These are phyloP conservation scores for Wilcoxina mikolae DNA, from an alignment of 495 filamentous ascomycete species.

Conservation along the genomic window DNA sequence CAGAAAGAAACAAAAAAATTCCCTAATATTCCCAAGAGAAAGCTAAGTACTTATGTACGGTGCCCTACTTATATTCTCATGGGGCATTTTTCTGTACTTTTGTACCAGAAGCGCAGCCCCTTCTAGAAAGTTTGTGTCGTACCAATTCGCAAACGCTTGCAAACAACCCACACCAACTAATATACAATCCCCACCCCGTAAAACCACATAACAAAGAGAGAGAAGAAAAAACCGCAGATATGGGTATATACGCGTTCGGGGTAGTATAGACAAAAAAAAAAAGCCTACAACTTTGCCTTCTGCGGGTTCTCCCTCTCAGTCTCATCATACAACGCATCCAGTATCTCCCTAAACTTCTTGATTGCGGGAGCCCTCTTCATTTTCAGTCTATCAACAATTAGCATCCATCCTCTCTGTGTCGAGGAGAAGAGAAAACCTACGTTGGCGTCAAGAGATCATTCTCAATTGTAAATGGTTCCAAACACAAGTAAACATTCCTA, in stretches of 20 bases:
- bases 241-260: background rate
- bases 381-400: slow-evolving; percentile 55
- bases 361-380: slow-evolving; percentile 83
- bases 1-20: no score
- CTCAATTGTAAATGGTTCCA: slow-evolving; percentile 88
- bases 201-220: background rate
- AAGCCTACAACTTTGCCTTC: slow-evolving; percentile 40
- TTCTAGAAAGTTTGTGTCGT: no score
- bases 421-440: slow-evolving; percentile 43
- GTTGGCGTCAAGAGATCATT: slow-evolving; percentile 92
- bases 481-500: slow-evolving; percentile 50
- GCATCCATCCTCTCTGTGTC: slow-evolving; percentile 16
- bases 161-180: no score
- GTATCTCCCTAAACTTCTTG: slow-evolving; percentile 54
- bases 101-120: no score
- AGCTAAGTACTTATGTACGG: no score
- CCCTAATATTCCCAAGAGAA: no score
- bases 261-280: background rate
- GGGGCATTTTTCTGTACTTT: no score
- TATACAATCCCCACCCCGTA: no score
- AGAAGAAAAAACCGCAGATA: background rate
- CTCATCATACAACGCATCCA: slow-evolving; percentile 75
- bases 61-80: no score
- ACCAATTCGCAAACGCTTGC: no score
- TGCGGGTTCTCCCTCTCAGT: slow-evolving; percentile 37